Conservation (phyloP, 164 flowering plant species). For the Umbellularia californica region DNA sequence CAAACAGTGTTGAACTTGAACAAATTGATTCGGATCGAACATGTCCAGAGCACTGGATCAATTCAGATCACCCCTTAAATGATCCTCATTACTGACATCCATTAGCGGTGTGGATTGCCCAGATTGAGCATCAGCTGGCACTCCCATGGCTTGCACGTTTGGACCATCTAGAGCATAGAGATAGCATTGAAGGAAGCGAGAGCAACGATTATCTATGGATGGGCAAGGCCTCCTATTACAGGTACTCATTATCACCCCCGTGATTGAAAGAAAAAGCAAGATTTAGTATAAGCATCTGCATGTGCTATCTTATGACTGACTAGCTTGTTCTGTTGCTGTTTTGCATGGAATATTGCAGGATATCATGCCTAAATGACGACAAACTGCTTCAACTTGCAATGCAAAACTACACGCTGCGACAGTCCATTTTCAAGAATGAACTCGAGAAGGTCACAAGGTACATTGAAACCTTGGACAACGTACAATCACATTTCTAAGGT, state of each 20-base stretch:
- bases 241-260: background rate
- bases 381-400: background rate
- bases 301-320: no score
- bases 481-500: background rate
- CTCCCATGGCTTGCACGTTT: constrained; percentile 15
- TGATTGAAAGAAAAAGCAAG: no score
- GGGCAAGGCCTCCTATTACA: constrained; percentile 6
- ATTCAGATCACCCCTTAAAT: no score
- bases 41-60: no score
- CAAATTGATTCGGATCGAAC: background rate
- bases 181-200: constrained; percentile 3
- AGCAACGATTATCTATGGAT: background rate
- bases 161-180: constrained; percentile 9
- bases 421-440: constrained; percentile 5
- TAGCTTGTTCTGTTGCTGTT: no score
- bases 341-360: background rate
- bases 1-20: background rate
- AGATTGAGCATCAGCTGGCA: constrained; percentile 13
- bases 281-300: no score
- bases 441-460: constrained; percentile 4
- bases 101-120: background rate
- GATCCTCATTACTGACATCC: background rate
- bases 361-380: background rate
- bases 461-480: background rate
- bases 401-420: background rate